A percentile compares a stretch with the other conserved stretches of the same genome.
Evolutionary conservation across 2,329 filamentous ascomycete species (phyloP).

Genomic region (Nothophaeocryptopus gaeumannii): DNA sequence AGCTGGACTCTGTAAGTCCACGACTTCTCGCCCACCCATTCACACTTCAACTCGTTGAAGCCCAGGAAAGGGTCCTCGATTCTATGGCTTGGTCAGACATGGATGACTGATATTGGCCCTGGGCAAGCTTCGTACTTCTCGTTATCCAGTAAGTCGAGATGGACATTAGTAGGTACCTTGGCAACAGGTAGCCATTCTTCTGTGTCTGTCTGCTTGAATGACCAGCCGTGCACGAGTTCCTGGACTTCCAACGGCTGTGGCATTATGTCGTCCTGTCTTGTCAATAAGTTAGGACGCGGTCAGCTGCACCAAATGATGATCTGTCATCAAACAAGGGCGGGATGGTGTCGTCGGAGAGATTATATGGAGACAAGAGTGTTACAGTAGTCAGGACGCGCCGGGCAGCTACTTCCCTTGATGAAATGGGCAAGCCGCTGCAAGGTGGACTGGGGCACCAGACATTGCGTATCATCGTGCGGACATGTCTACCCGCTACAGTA

Average conservation of each 20-base stretch:
- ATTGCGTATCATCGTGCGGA: too few species aligned
- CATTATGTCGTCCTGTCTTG: slow-evolving; percentile 10
- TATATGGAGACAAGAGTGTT: too few species aligned
- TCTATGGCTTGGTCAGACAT: slow-evolving; percentile 32
- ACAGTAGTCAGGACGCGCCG: background rate
- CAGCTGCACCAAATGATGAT: too few species aligned
- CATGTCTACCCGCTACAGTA: background rate
- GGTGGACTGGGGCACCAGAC: too few species aligned
- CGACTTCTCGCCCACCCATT: slow-evolving; percentile 50
- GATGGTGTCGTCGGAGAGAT: too few species aligned
- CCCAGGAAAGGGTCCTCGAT: slow-evolving; percentile 51
- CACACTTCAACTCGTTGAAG: slow-evolving; percentile 49
- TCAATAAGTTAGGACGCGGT: too few species aligned
- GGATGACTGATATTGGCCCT: background rate
- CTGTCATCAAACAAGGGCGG: too few species aligned
- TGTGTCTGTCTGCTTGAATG: slow-evolving; percentile 45
- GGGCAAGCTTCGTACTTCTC: slow-evolving; percentile 37
- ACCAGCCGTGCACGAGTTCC: slow-evolving; percentile 42
- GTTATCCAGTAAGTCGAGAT: slow-evolving; percentile 48
- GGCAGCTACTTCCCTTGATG: slow-evolving; percentile 13
- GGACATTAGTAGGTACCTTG: slow-evolving; percentile 48
- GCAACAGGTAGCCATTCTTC: slow-evolving; percentile 46
- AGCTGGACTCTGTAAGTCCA: slow-evolving; percentile 49
- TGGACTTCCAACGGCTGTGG: slow-evolving; percentile 22
- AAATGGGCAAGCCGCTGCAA: slow-evolving; percentile 4